Evolutionary conservation across 345 rosid genomes (phyloP).

Genomic region (Acer campestre): DNA sequence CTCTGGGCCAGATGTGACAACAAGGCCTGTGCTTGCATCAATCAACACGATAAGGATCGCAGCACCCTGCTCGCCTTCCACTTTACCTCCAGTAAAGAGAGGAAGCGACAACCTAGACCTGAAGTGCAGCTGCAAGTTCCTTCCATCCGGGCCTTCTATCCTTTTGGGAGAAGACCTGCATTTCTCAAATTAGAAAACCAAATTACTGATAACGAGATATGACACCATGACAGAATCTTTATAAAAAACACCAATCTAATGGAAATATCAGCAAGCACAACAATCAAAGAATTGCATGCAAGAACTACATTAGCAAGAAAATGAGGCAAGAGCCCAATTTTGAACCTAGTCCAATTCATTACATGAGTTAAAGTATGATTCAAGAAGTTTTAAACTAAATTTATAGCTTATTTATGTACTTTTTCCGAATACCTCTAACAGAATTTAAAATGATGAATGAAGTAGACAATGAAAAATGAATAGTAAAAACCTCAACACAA

Average conservation of each 20-base stretch:
- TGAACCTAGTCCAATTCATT: background rate
- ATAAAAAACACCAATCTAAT: background rate
- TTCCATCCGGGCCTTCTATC: constrained; percentile 77
- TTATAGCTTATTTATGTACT: background rate
- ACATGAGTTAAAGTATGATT: background rate
- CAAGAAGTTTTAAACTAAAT: background rate
- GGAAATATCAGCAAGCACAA: background rate
- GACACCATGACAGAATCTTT: background rate
- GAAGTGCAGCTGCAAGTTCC: constrained; percentile 83
- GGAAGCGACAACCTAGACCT: constrained; percentile 86
- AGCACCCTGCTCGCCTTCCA: constrained; percentile 96
- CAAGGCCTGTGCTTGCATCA: constrained; percentile 66
- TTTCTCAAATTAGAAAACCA: constrained; percentile 11
- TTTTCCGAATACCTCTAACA: background rate
- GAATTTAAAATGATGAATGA: background rate
- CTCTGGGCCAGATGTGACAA: constrained; percentile 77
- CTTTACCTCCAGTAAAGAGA: constrained; percentile 94
- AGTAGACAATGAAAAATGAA: background rate
- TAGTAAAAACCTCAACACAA: background rate
- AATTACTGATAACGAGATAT: background rate
- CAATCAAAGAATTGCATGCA: background rate
- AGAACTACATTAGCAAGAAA: background rate
- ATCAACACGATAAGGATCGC: constrained; percentile 74
- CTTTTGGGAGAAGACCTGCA: constrained; percentile 80
- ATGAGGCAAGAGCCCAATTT: background rate